Base-by-base conservation (phyloP, 208 protist genomes). In the Angomonas deanei region DNA sequence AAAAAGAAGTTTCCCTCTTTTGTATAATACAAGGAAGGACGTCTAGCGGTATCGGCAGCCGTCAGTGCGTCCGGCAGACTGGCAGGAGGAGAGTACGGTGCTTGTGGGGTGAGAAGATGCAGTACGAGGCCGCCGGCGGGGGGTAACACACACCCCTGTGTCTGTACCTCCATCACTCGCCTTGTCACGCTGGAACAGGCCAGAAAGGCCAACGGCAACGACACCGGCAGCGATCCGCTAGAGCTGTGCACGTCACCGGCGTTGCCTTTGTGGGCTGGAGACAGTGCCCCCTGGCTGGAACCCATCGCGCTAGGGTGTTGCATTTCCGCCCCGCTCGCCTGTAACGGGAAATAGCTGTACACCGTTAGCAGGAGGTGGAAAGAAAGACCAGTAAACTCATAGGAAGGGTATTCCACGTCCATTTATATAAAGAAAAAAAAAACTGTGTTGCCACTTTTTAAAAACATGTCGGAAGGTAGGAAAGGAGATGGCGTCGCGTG, bases 121-220 rank as follows among this genome's bases (percentile, higher is more conserved):
- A 83, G 73, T n/a, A 78, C 52, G 36, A 87, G 53, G 6, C 73
- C 38, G 0, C 77, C 73, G 5, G 57, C 56, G 26, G 76, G 76
- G 0, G 80, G 64, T 42, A 87, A 53, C 23, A 71, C 76, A 31
- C 76, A 87, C 38, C 80, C 76, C 2, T 70, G 66, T 0, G 48
- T 64, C 19, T 69, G 46, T 31, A 61, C 47, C 68, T 87, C 80
- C 39, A 80, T 42, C 24, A 61, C 64, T 5, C 77, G 55, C 11
- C 80, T 68, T 24, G 61, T 72, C 21, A 23, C 47, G 50, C 73
- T 68, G 11, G 56, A 65, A 6, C 69, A 64, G 17, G 73, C 72
- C 28, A 87, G 34, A 48, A 87, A 61, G 19, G 80, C 76, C 11
- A 87, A 65, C 2, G 76, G 80, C 0, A 68, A 34, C 13, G 75